Base-by-base conservation (phyloP, 495 filamentous ascomycete genomes). In the Apodospora peruviana region DNA sequence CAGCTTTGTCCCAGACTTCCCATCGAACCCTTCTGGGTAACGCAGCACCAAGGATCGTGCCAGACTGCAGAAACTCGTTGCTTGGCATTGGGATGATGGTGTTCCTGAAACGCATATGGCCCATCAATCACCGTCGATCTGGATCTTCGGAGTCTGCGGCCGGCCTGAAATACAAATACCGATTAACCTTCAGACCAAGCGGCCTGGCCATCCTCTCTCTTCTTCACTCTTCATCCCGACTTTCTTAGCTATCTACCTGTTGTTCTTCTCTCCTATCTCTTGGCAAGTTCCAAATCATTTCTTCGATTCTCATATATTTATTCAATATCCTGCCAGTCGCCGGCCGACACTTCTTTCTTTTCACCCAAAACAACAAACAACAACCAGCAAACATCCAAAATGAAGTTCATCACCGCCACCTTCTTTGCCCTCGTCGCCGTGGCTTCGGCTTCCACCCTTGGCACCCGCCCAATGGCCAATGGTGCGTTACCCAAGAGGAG, bases 381-480 rank as follows among this genome's bases (percentile, higher is more conserved):
- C 18, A 17, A 17, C 18, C 29, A n/a, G 24, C 36, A 27, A 49
- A 38, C 56, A 57, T 61, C 64, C 70, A 77, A 66, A 52, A 79
- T 79, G 76, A 73, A 79, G 72, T 72, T 71, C 67, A 65, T 68
- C 22, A 20, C 68, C 48, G 57, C 72, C 53, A 50, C 66, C 57
- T 43, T 77, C 51, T 50, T 77, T 60, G 63, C 74, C 43, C 59
- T 77, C 48, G 67, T 71, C 60, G 60, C 73, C 57, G 44, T 72
- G 58, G 72, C 69, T 53, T 53, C 71, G 59, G 74, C 71, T 42
- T 61, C 60, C 39, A 66, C 71, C 34, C 11, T 22, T 53, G 48
- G 29, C 2, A 50, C 51, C 17, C 41, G 44, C 43, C n/a, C n/a
- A n/a, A n/a, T n/a, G n/a, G n/a, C n/a, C n/a, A 64, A 60, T 43